Evolutionary conservation across 305 asterid genomes (phyloP), one percentile per base, ranked within the genome.

Genomic region (Lippia alba): DNA sequence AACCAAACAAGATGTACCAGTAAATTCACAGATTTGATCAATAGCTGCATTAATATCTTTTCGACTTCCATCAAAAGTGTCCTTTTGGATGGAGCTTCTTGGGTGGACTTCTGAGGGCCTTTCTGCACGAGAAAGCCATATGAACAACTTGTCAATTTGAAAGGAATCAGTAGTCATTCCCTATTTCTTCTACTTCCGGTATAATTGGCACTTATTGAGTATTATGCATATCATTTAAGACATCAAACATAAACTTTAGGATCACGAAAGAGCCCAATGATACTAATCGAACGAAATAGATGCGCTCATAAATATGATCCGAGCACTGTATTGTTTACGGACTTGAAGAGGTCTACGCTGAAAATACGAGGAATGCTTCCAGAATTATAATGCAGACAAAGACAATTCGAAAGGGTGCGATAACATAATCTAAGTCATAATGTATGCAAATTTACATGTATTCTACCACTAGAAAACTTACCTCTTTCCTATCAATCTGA

Each of bases 41-140:
- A 95, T 87, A 60, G 96, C 96, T 39, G 91, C 86, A 80, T 95
- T 95, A 41, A 95, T 85, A 76, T 95, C 98, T 83, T 87, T 85
- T 80, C 99, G 82, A 75, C 98, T 86, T 69, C 99, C 99, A 86
- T 92, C 98, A 71, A 95, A 92, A 70, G 92, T 80, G 71, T 90
- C 97, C 83, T 85, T 89, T 63, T 79, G 85, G 33, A 74, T 72
- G 71, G 86, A 86, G 76, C 70, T 82, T 75, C 84, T 89, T 59
- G 67, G 49, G 69, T 76, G 77, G 64, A 69, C 84, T 58, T 82
- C 93, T 16, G 24, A 64, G 46, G 84, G 74, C 67, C 69, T 85
- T 77, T 72, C 97, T 93, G 81, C 71, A 77, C 50, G 69, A 64
- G 69, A 63, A 73, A 66, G 66, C 66, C 46, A 63, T 67, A 64